Conservation (phyloP, 2,329 filamentous ascomycete genomes). For the Trichoderma atrobrunneum region DNA sequence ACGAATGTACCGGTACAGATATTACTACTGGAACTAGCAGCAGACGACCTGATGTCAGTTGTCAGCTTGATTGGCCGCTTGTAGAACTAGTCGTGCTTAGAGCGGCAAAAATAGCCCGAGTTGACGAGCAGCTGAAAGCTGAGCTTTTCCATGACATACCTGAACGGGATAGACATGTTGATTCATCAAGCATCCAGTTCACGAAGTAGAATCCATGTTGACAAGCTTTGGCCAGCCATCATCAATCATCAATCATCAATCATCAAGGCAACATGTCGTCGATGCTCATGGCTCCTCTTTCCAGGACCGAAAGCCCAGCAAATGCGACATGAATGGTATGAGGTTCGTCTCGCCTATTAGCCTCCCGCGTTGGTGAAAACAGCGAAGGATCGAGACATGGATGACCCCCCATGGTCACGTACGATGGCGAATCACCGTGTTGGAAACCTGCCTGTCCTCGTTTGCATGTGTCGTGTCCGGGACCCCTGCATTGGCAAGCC, state of each 20-base stretch:
- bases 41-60: not conserved
- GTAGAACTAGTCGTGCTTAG: not conserved
- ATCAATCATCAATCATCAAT: not conserved
- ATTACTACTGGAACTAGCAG: not conserved
- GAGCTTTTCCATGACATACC: not conserved
- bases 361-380: constrained; percentile 1
- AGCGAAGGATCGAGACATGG: constrained; percentile 9
- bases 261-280: not conserved
- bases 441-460: not conserved
- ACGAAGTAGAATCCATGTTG: not conserved
- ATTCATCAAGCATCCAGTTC: not conserved
- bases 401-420: not conserved
- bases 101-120: not conserved
- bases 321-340: constrained; percentile 3
- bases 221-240: not conserved
- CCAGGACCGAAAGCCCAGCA: not conserved
- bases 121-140: not conserved
- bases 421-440: not conserved
- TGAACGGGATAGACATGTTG: not conserved
- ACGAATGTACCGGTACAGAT: not conserved
- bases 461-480: not conserved
- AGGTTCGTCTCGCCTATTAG: constrained; percentile 8
- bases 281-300: not conserved
- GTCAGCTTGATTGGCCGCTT: constrained; percentile 2
- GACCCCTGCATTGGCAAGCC: constrained; percentile 10